A percentile compares a stretch with the other conserved stretches of the same genome.
Conservation (phyloP, 23 red algal species). For the Gracilariopsis chorda region DNA sequence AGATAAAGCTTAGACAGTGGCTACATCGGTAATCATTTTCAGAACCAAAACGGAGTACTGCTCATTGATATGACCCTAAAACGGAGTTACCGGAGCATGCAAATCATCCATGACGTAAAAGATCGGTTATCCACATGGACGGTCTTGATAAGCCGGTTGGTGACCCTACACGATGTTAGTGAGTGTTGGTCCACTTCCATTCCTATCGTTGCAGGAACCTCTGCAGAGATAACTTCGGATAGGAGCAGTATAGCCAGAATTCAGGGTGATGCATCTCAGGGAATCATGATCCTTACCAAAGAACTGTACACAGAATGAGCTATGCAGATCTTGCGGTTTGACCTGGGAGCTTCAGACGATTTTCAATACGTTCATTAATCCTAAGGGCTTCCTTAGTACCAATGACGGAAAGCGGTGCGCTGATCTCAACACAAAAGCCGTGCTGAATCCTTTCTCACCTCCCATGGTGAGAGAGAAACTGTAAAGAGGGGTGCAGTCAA, state of each 20-base stretch:
- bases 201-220: not conserved
- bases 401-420: not conserved
- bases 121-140: not conserved
- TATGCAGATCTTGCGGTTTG: not conserved
- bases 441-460: too few relatives aligned
- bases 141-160: not conserved
- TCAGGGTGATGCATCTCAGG: not conserved
- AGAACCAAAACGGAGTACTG: not conserved
- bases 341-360: not conserved
- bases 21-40: not conserved
- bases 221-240: not conserved
- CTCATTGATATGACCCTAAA: slow-evolving; percentile 25
- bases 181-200: slow-evolving; percentile 15
- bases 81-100: not conserved
- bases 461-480: too few relatives aligned
- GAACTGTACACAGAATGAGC: not conserved
- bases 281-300: not conserved
- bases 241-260: not conserved
- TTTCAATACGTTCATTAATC: not conserved
- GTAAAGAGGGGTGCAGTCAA: too few relatives aligned
- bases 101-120: slow-evolving; percentile 7
- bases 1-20: not conserved
- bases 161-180: not conserved
- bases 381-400: not conserved
- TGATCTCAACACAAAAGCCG: not conserved